Base-by-base conservation (phyloP, 2,329 filamentous ascomycete species). In the Paecilomyces sp. region DNA sequence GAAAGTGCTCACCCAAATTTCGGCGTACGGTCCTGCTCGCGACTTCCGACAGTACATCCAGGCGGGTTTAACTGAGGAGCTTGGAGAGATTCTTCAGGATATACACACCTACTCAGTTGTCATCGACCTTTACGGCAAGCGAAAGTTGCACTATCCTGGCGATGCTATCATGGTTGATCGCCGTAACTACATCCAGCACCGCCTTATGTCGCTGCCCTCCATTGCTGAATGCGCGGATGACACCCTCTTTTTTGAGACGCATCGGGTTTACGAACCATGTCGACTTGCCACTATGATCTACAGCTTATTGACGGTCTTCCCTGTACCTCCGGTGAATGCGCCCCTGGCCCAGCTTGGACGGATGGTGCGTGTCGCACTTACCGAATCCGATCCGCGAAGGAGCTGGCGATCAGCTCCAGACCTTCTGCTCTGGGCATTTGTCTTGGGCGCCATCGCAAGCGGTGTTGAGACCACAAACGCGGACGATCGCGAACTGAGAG, bases 181-280 rank as follows among this genome's bases (percentile, higher is more conserved):
- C 36, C 60, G 67, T 13, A 69, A 68, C 52, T 67, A 62, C 12
- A 63, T 67, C 22, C 66, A 69, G 57, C 67, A 69, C 55, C 58
- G 60, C n/a, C 64, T 66, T 9, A 60, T 69, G 59, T 63, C 60
- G 13, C 53, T 69, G 11, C 61, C 60, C n/a, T 58, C 63, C 7
- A 6, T 47, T 18, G 18, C 41, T 8, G 41, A 47, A 47, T 47
- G 8, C 41, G 57, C 56, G 6, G 60, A 62, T 11, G 33, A 58
- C 18, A 47, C 55, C 7, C 9, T 55, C 13, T 34, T 52, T 7
- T 24, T 54, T 9, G 58, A 62, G 9, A 53, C 54, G 3, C 58
- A 61, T 25, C 62, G 64, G 1, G 56, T 64, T 7, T 63, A 64
- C 57, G 59, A 66, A 18, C 61, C 67, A 12, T 57, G 63, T n/a